Percentiles rank a stretch among this genome's conserved stretches.
Evolutionary conservation across 139 green algal genomes (phyloP).

Genomic region (Auxenochlorella pyrenoidosa): DNA sequence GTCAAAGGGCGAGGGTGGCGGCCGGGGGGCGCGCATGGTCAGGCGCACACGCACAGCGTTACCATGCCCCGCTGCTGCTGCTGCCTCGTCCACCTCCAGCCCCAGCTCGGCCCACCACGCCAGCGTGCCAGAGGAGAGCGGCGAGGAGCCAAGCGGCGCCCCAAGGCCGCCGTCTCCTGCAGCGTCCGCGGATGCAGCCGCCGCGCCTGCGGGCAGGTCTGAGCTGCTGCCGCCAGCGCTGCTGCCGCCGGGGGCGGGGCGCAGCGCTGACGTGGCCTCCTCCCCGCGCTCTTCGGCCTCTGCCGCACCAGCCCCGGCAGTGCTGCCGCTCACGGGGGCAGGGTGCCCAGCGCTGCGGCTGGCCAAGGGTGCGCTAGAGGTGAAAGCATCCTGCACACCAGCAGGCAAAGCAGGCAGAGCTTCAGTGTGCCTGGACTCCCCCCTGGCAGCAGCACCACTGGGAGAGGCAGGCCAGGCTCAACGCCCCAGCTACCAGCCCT

Average conservation of each 20-base stretch:
- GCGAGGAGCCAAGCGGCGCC: no score
- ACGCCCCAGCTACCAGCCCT: not conserved
- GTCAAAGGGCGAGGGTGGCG: conserved; percentile 16
- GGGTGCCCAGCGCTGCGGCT: not conserved
- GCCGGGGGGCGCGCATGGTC: not conserved
- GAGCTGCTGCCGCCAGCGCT: not conserved
- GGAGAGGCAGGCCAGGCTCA: not conserved
- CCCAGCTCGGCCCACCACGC: not conserved
- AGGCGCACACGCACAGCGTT: not conserved
- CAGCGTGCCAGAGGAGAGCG: not conserved
- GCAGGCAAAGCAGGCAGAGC: not conserved
- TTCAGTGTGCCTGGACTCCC: no score
- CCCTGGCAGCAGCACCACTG: no score
- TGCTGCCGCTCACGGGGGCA: not conserved
- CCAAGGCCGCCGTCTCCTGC: not conserved
- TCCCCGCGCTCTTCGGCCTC: not conserved
- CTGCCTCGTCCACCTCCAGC: not conserved
- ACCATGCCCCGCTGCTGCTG: not conserved
- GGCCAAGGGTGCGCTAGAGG: not conserved
- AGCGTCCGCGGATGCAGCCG: not conserved
- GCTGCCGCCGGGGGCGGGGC: not conserved
- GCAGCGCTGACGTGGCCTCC: conserved; percentile 22
- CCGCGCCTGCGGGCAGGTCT: not conserved
- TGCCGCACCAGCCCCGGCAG: not conserved
- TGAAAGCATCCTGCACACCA: conserved; percentile 14